These are phyloP conservation scores for Trichothecium sympodiale DNA, from an alignment of 2,329 filamentous ascomycete species.

Conservation along the genomic window DNA sequence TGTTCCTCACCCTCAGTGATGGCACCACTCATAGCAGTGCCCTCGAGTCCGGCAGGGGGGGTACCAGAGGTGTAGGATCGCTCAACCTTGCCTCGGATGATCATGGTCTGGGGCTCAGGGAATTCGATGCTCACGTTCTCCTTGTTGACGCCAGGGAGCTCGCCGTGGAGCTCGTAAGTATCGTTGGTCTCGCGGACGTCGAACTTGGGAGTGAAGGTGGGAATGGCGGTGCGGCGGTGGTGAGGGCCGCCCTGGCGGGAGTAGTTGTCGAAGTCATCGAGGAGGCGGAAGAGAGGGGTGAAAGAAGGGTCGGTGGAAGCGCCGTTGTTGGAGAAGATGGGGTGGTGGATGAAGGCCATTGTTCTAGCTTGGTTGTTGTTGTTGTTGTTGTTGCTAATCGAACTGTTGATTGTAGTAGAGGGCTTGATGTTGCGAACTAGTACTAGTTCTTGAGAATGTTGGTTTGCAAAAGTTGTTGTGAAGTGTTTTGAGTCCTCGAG, in stretches of 20 bases:
- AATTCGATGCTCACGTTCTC: slow-evolving; percentile 70
- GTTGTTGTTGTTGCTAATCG: slow-evolving; percentile 4
- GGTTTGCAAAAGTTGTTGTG: too few species aligned
- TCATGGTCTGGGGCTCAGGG: slow-evolving; percentile 62
- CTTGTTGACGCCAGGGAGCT: slow-evolving; percentile 66
- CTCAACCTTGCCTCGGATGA: slow-evolving; percentile 60
- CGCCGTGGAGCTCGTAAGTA: slow-evolving; percentile 67
- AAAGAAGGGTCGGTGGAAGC: slow-evolving; percentile 34
- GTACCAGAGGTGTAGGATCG: slow-evolving; percentile 47
- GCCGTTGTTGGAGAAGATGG: slow-evolving; percentile 28
- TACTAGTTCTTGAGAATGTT: too few species aligned
- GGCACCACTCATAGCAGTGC: slow-evolving; percentile 20
- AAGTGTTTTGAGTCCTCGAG: too few species aligned
- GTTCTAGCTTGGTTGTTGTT: slow-evolving; percentile 19
- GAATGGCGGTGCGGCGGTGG: slow-evolving; percentile 19
- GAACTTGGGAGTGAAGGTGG: slow-evolving; percentile 64
- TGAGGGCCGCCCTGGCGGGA: slow-evolving; percentile 23
- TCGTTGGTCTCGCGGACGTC: slow-evolving; percentile 62
- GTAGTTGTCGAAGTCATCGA: slow-evolving; percentile 53
- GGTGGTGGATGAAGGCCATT: slow-evolving; percentile 50
- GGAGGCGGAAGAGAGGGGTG: slow-evolving; percentile 51
- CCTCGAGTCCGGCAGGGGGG: slow-evolving; percentile 34
- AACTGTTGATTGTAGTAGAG: too few species aligned
- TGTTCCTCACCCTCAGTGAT: slow-evolving; percentile 27
- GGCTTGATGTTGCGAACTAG: too few species aligned